A percentile compares a stretch with the other conserved stretches of the same genome.
phyloP scores from a whole-genome alignment of 2,329 filamentous ascomycete species.

The Aspergillus calidoustus region DNA sequence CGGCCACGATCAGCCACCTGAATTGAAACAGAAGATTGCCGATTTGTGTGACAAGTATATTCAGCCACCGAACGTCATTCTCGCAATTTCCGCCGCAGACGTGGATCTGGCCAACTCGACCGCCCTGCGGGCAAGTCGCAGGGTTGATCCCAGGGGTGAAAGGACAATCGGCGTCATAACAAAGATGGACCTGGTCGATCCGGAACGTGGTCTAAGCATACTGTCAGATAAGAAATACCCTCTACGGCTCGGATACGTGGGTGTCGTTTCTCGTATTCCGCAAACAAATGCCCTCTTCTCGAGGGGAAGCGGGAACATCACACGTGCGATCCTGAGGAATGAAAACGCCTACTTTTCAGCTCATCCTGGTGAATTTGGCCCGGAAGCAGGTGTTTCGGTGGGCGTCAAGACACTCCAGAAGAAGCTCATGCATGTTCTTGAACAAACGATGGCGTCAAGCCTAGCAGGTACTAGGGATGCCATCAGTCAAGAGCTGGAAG shows the following conservation, averaged over 20 bases:
- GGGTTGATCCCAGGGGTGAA: conserved; percentile 92
- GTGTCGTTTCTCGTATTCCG: conserved; percentile 86
- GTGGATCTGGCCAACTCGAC: conserved; percentile 97
- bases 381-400: conserved; percentile 72
- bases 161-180: conserved; percentile 98
- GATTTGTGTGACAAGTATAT: conserved; percentile 99
- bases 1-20: conserved; percentile 83
- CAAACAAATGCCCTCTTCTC: conserved; percentile 73
- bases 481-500: conserved; percentile 92
- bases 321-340: conserved; percentile 80
- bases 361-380: conserved; percentile 79
- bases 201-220: conserved; percentile 75
- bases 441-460: conserved; percentile 95
- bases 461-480: conserved; percentile 87
- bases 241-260: conserved; percentile 91
- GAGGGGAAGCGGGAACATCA: conserved; percentile 78
- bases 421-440: conserved; percentile 95
- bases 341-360: conserved; percentile 85
- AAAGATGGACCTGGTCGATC: conserved; percentile 97
- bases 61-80: conserved; percentile 90
- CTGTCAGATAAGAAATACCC: conserved; percentile 91
- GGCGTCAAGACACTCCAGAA: conserved; percentile 87
- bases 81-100: conserved; percentile 96
- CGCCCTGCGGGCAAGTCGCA: conserved; percentile 82
- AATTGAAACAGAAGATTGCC: conserved; percentile 93